Conservation (phyloP, 2,329 filamentous ascomycete species). For the Cladosporium sphaerospermum region DNA sequence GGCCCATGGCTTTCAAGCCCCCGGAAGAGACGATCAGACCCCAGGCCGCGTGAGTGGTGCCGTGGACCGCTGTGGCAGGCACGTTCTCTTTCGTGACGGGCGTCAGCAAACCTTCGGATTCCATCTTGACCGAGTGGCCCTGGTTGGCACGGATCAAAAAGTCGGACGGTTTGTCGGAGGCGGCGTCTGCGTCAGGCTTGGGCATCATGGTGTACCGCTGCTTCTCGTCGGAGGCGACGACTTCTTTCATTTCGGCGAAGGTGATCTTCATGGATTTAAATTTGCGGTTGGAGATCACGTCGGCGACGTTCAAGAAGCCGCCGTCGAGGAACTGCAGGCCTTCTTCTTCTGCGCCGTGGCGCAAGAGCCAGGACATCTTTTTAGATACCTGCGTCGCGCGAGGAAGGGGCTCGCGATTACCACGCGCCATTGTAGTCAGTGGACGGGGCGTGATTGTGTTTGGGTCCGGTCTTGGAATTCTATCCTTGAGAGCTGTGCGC, state of each 20-base stretch:
- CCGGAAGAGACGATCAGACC: slow-evolving; percentile 65
- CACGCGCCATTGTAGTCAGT: slow-evolving; percentile 3
- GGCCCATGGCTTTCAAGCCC: slow-evolving; percentile 71
- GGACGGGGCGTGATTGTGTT: too few species aligned
- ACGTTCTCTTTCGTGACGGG: slow-evolving; percentile 52
- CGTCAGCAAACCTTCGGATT: slow-evolving; percentile 63
- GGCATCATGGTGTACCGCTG: slow-evolving; percentile 79
- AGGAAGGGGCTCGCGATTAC: slow-evolving; percentile 9
- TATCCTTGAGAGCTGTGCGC: too few species aligned
- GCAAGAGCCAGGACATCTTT: slow-evolving; percentile 44
- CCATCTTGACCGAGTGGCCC: slow-evolving; percentile 77
- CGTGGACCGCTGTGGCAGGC: slow-evolving; percentile 61
- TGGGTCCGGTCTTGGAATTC: too few species aligned
- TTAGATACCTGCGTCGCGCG: slow-evolving; percentile 29
- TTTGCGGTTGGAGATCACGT: slow-evolving; percentile 53
- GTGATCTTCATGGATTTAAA: slow-evolving; percentile 67
- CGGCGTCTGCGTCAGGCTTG: slow-evolving; percentile 27
- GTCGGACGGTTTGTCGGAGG: slow-evolving; percentile 48
- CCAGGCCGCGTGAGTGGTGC: slow-evolving; percentile 82
- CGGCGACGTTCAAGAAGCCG: slow-evolving; percentile 55
- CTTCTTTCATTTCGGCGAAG: slow-evolving; percentile 63
- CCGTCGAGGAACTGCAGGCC: slow-evolving; percentile 51
- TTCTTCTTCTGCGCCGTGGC: slow-evolving; percentile 57
- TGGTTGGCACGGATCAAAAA: slow-evolving; percentile 94
- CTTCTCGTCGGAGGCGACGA: slow-evolving; percentile 75